These are phyloP conservation scores for Pseudogymnoascus sp. DNA, from an alignment of 2,329 filamentous ascomycete genomes.

Conservation along the genomic window DNA sequence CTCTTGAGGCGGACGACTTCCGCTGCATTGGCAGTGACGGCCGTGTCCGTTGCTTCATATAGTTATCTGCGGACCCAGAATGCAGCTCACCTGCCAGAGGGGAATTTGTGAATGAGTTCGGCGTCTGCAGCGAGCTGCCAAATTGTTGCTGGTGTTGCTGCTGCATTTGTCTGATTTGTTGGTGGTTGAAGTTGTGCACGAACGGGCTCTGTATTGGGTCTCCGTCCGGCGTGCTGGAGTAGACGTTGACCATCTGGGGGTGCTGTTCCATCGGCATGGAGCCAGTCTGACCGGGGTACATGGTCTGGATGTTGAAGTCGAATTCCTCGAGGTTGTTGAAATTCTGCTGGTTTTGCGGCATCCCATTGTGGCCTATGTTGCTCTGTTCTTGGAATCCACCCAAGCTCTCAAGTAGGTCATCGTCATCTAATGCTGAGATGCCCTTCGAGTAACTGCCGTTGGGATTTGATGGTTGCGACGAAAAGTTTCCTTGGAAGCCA, in stretches of 20 bases:
- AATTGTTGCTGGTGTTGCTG: slow-evolving; percentile 46
- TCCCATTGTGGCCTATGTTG: slow-evolving; percentile 34
- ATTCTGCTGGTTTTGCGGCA: slow-evolving; percentile 48
- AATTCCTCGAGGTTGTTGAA: slow-evolving; percentile 48
- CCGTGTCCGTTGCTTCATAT: slow-evolving; percentile 48
- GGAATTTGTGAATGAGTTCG: slow-evolving; percentile 43
- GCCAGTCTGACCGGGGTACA: slow-evolving; percentile 48
- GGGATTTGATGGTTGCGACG: slow-evolving; percentile 44
- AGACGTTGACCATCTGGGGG: slow-evolving; percentile 62
- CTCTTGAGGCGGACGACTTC: slow-evolving; percentile 66
- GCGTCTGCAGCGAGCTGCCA: slow-evolving; percentile 46
- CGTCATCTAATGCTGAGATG: slow-evolving; percentile 74
- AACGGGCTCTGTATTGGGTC: slow-evolving; percentile 90
- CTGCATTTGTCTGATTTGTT: slow-evolving; percentile 65
- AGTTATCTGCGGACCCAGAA: slow-evolving; percentile 40
- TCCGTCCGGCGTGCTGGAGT: slow-evolving; percentile 85
- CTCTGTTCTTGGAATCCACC: slow-evolving; percentile 33
- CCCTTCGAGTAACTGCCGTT: slow-evolving; percentile 68
- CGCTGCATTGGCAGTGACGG: slow-evolving; percentile 58
- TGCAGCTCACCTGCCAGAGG: slow-evolving; percentile 44
- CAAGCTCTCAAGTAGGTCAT: slow-evolving; percentile 75
- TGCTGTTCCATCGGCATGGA: slow-evolving; percentile 55
- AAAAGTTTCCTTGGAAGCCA: slow-evolving; percentile 55
- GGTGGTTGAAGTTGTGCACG: slow-evolving; percentile 67
- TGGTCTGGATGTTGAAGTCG: slow-evolving; percentile 50